Percentiles rank a stretch among this genome's conserved stretches.
phyloP scores from a whole-genome alignment of 176 grass and related monocot genomes.

The Musa beccarii region DNA sequence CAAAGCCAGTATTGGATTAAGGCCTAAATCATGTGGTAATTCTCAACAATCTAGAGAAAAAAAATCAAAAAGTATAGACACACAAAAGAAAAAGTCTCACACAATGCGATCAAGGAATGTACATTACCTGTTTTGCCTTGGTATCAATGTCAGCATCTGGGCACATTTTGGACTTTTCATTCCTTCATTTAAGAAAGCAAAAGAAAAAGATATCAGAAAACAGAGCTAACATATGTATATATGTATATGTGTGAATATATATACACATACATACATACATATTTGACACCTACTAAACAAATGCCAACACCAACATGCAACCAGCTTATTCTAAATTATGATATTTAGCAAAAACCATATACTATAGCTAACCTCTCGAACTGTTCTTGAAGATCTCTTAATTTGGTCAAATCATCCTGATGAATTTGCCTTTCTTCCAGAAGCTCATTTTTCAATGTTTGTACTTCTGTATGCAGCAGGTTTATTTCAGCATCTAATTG shows the following conservation, averaged over 20 bases:
- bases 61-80: neutral
- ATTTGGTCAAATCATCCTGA: conserved; percentile 5
- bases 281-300: neutral
- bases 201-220: conserved; percentile 26
- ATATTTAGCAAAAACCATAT: neutral
- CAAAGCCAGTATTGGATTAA: too few relatives aligned
- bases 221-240: neutral
- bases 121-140: conserved; percentile 58
- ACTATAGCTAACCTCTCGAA: conserved; percentile 1
- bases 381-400: conserved; percentile 13
- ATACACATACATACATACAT: neutral
- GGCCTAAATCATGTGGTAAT: neutral
- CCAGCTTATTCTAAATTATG: neutral
- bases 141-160: conserved; percentile 45
- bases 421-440: conserved; percentile 15
- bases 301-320: neutral
- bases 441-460: conserved; percentile 11
- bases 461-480: neutral
- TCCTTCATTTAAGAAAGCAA: conserved; percentile 26
- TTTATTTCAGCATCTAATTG: conserved; percentile 18
- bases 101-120: neutral
- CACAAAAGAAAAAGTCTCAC: conserved; percentile 7
- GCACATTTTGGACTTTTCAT: conserved; percentile 35
- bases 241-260: too few relatives aligned
- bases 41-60: neutral